Percentiles rank a stretch among this genome's conserved stretches.
These are phyloP conservation scores for Aspergillus nomiae DNA, from an alignment of 2,329 filamentous ascomycete genomes.

Conservation along the genomic window DNA sequence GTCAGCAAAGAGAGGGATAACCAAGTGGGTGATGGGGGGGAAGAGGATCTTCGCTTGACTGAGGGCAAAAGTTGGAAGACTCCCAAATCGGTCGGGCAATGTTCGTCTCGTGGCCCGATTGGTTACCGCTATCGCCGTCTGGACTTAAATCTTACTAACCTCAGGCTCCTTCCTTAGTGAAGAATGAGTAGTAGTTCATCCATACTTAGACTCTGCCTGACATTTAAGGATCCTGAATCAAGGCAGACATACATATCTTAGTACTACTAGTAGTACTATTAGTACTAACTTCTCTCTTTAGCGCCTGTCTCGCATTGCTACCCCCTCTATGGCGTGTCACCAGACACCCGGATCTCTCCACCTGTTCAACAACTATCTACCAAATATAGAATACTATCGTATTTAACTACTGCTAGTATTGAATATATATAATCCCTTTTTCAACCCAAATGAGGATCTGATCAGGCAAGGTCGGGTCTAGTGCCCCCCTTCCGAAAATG, in stretches of 20 bases:
- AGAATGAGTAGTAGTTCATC: not conserved
- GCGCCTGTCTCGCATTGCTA: not conserved
- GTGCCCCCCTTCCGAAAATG: conserved; percentile 7
- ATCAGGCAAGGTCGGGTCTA: not conserved
- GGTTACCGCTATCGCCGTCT: conserved; percentile 1
- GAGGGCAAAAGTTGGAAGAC: not conserved
- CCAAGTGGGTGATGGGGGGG: not conserved
- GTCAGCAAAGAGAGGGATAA: not conserved
- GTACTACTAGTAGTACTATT: not conserved
- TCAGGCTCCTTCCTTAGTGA: not conserved
- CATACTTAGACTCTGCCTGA: not conserved
- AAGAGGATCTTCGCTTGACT: not conserved
- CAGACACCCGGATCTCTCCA: not conserved
- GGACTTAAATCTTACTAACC: not conserved
- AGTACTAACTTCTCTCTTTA: not conserved
- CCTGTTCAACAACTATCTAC: not conserved
- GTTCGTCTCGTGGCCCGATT: conserved; percentile 5
- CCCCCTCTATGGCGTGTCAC: not conserved
- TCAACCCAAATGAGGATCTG: not conserved
- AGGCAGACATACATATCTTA: not conserved
- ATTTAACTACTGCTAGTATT: not conserved
- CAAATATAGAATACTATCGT: not conserved
- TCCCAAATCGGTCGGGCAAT: not conserved
- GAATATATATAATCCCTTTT: not conserved
- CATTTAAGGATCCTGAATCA: not conserved